Evolutionary conservation across 2,329 filamentous ascomycete genomes (phyloP).

Genomic region (Fusarium stilboides): DNA sequence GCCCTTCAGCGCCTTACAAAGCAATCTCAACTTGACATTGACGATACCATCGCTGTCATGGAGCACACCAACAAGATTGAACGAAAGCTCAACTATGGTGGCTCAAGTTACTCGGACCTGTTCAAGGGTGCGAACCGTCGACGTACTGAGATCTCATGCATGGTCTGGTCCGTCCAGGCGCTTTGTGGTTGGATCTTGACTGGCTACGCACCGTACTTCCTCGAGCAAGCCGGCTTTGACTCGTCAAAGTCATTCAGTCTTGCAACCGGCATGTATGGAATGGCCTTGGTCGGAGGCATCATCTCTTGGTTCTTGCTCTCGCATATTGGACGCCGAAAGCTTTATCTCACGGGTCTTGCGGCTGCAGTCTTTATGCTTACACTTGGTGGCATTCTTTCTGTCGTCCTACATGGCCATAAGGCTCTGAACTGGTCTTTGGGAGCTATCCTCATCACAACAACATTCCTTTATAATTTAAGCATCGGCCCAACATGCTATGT

Average conservation of each 20-base stretch:
- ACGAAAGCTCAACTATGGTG: slow-evolving; percentile 55
- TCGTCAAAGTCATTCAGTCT: slow-evolving; percentile 57
- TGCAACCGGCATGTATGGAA: slow-evolving; percentile 56
- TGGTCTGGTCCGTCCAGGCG: slow-evolving; percentile 47
- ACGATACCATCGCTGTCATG: slow-evolving; percentile 61
- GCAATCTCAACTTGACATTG: slow-evolving; percentile 52
- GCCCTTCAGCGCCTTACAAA: slow-evolving; percentile 52
- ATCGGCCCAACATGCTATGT: slow-evolving; percentile 52
- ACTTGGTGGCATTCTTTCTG: slow-evolving; percentile 57
- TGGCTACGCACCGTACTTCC: slow-evolving; percentile 56
- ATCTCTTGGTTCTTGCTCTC: slow-evolving; percentile 59
- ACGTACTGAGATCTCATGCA: slow-evolving; percentile 49
- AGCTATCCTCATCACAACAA: slow-evolving; percentile 58
- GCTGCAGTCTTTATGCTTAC: slow-evolving; percentile 53
- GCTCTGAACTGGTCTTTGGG: slow-evolving; percentile 55
- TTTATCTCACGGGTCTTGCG: slow-evolving; percentile 57
- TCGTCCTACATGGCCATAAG: slow-evolving; percentile 47
- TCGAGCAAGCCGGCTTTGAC: slow-evolving; percentile 58
- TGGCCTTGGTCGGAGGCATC: slow-evolving; percentile 58
- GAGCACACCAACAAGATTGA: slow-evolving; percentile 60
- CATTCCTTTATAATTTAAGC: slow-evolving; percentile 54
- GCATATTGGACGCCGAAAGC: slow-evolving; percentile 56
- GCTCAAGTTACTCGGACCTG: slow-evolving; percentile 40
- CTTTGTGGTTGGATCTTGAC: slow-evolving; percentile 43
- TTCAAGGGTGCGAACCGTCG: slow-evolving; percentile 46